phyloP scores from a whole-genome alignment of 805 yeast genomes.

The Groenewaldozyma tartarivorans region DNA sequence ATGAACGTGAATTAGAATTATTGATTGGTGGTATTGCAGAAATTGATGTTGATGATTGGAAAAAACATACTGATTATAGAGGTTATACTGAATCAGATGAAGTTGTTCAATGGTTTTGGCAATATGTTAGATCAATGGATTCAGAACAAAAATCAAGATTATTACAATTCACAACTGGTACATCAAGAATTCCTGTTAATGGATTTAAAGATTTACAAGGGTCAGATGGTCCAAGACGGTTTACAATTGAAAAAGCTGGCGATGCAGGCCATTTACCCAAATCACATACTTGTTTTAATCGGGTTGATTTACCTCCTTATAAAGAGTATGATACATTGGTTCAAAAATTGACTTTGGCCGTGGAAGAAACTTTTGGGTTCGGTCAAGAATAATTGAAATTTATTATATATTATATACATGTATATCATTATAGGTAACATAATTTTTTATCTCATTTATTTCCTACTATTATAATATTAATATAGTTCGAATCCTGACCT shows the following conservation, averaged over 20 bases:
- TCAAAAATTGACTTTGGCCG: conserved; percentile 89
- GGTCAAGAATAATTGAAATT: conserved; percentile 93
- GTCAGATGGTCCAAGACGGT: conserved; percentile 97
- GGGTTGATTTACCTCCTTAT: conserved; percentile 96
- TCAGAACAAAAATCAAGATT: conserved; percentile 92
- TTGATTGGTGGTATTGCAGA: conserved; percentile 98
- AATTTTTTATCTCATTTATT: background rate
- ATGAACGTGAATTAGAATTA: conserved; percentile 93
- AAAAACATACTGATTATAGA: conserved; percentile 95
- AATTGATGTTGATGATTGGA: conserved; percentile 98
- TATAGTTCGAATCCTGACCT: no score
- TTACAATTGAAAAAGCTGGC: conserved; percentile 97
- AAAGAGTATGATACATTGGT: conserved; percentile 72
- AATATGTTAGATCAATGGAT: conserved; percentile 87
- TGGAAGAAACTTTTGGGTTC: conserved; percentile 97
- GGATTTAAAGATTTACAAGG: conserved; percentile 99
- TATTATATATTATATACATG: no score
- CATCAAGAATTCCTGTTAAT: conserved; percentile 96
- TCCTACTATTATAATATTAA: background rate
- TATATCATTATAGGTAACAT: background rate
- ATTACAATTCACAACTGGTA: conserved; percentile 96
- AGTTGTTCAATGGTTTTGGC: conserved; percentile 99
- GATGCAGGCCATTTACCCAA: conserved; percentile 87
- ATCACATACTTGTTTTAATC: conserved; percentile 96
- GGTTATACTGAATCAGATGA: conserved; percentile 96